Evolutionary conservation across 2,329 filamentous ascomycete genomes (phyloP).

Genomic region (Fusarium beomiforme): DNA sequence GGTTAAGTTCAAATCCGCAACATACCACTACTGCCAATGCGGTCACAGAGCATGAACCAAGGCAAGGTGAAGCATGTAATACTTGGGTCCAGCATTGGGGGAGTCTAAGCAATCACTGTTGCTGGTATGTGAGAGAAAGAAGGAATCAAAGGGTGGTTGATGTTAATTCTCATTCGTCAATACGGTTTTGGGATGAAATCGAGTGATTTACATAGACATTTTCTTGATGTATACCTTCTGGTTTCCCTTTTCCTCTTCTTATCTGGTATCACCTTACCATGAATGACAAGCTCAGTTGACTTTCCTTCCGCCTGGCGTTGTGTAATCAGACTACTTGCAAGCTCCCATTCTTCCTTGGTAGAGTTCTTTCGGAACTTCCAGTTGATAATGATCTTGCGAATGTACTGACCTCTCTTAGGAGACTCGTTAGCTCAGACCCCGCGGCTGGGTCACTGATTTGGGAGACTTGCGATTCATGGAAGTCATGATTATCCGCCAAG

Average conservation of each 20-base stretch:
- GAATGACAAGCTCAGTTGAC: not conserved
- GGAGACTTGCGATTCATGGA: not conserved
- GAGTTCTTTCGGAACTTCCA: not conserved
- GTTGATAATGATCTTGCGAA: not conserved
- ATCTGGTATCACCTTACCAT: not conserved
- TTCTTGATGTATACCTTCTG: not conserved
- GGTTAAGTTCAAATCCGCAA: not conserved
- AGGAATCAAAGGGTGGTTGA: not conserved
- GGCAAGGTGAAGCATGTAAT: not conserved
- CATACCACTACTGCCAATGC: not conserved
- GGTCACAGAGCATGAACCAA: not conserved
- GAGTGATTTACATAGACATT: not conserved
- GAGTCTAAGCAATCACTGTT: not conserved
- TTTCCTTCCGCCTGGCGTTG: not conserved
- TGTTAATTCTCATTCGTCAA: not conserved
- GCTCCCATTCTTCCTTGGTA: not conserved
- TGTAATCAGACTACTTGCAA: not conserved
- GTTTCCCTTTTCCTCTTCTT: not conserved
- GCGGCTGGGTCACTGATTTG: rapidly evolving
- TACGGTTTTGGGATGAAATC: no score
- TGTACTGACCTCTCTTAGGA: not conserved
- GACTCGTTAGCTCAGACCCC: not conserved
- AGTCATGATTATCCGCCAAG: not conserved
- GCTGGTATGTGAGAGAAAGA: not conserved
- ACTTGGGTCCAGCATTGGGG: not conserved